Percentiles rank a stretch among this genome's conserved stretches.
Evolutionary conservation across 176 grass and related monocot species (phyloP).

Genomic region (barley (Hordeum vulgare)): DNA sequence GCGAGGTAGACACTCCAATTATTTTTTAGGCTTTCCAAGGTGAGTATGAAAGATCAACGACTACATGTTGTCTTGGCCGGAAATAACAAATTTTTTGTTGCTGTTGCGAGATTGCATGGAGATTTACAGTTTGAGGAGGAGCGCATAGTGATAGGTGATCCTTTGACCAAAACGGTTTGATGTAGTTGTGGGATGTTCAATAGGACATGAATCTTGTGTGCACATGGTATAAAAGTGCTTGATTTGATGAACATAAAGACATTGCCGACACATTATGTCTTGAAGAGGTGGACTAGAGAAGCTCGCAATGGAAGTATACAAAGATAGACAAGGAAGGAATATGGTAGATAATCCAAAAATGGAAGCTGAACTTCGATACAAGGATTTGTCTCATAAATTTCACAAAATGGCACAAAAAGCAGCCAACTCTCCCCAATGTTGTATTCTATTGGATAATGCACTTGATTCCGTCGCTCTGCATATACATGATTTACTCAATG

Average conservation of each 20-base stretch:
- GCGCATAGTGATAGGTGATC: not conserved
- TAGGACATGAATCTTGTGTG: too few species aligned
- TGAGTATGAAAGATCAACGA: conserved; percentile 34
- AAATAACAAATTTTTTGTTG: not conserved
- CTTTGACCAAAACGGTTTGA: not conserved
- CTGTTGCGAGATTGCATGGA: not conserved
- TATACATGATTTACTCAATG: too few species aligned
- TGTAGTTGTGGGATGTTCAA: too few species aligned
- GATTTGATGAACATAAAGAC: not conserved
- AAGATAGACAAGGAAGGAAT: not conserved
- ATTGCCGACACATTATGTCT: not conserved
- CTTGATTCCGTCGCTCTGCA: too few species aligned
- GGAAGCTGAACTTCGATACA: not conserved
- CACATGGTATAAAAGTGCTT: too few species aligned
- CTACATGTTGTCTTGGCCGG: too few species aligned
- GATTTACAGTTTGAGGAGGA: not conserved
- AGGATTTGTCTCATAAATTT: not conserved
- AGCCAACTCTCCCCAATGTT: too few species aligned
- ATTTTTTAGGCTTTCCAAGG: conserved; percentile 35
- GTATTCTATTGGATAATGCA: too few species aligned
- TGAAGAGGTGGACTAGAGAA: not conserved
- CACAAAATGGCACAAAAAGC: not conserved
- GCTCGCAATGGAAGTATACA: not conserved
- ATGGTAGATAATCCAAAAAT: not conserved
- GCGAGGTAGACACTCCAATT: conserved; percentile 6